phyloP scores from a whole-genome alignment of 2,329 filamentous ascomycete species.

The Camillea tinctor region DNA sequence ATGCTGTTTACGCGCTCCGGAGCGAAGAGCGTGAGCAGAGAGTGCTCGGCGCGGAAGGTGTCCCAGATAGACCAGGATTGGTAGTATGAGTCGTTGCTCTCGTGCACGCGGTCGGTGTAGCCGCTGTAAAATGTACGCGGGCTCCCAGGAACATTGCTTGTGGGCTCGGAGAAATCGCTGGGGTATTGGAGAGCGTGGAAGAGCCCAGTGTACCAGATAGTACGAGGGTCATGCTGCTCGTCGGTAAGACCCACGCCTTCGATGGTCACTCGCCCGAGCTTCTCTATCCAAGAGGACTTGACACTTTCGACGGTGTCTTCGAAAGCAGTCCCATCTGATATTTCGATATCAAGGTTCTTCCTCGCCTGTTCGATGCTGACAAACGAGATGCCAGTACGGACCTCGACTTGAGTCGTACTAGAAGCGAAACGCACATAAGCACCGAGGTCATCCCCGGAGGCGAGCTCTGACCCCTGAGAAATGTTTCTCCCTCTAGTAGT shows the following conservation, averaged over 20 bases:
- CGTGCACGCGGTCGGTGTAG: slow-evolving; percentile 45
- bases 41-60: slow-evolving; percentile 47
- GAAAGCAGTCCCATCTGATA: slow-evolving; percentile 36
- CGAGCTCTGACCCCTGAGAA: slow-evolving; percentile 17
- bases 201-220: slow-evolving; percentile 45
- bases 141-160: slow-evolving; percentile 16
- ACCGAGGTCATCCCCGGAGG: slow-evolving; percentile 34
- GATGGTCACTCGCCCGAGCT: slow-evolving; percentile 42
- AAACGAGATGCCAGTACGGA: slow-evolving; percentile 47
- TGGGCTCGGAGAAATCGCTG: slow-evolving; percentile 46
- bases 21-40: slow-evolving; percentile 43
- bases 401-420: slow-evolving; percentile 35
- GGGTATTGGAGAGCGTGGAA: slow-evolving; percentile 49
- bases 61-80: slow-evolving; percentile 53
- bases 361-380: slow-evolving; percentile 47
- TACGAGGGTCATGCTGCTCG: slow-evolving; percentile 40
- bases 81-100: slow-evolving; percentile 44
- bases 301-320: slow-evolving; percentile 38
- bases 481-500: slow-evolving; percentile 32
- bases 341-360: slow-evolving; percentile 43
- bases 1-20: slow-evolving; percentile 46
- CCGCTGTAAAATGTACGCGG: slow-evolving; percentile 42
- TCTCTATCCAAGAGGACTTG: slow-evolving; percentile 45
- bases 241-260: slow-evolving; percentile 42
- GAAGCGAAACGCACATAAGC: slow-evolving; percentile 41